These are phyloP conservation scores for Solanum hybrid DNA, from an alignment of 305 asterid species.

Conservation along the genomic window DNA sequence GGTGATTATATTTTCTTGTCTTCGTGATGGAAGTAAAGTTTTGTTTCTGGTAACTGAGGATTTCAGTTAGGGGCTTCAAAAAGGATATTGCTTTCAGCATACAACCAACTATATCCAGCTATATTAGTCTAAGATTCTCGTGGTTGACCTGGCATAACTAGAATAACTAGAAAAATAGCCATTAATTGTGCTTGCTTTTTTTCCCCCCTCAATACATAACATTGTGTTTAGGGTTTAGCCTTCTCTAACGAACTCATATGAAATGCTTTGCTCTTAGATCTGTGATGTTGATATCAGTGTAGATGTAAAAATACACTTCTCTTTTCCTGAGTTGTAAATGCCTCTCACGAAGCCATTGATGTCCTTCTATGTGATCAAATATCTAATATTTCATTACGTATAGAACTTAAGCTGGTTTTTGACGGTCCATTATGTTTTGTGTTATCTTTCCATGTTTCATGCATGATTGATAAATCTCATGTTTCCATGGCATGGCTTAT, in stretches of 20 bases:
- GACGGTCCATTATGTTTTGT: neutral
- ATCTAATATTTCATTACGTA: neutral
- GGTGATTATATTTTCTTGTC: neutral
- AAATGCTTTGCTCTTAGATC: neutral
- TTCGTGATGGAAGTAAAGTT: neutral
- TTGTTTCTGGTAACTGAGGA: neutral
- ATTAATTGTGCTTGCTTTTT: neutral
- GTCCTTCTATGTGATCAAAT: neutral
- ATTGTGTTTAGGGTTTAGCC: neutral
- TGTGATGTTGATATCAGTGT: neutral
- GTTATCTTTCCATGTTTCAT: neutral
- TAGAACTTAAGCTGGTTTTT: neutral
- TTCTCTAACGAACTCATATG: neutral
- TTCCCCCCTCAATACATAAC: neutral
- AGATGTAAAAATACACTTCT: neutral
- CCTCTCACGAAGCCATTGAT: neutral
- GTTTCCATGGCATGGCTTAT: neutral
- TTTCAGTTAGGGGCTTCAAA: neutral
- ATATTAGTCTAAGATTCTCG: neutral
- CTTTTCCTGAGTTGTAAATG: neutral
- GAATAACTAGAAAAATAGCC: neutral
- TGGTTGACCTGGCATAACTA: neutral
- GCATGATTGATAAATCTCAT: neutral
- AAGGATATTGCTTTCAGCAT: neutral
- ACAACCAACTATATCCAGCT: neutral